phyloP scores from a whole-genome alignment of 2,329 filamentous ascomycete species.

The Fusarium napiforme region DNA sequence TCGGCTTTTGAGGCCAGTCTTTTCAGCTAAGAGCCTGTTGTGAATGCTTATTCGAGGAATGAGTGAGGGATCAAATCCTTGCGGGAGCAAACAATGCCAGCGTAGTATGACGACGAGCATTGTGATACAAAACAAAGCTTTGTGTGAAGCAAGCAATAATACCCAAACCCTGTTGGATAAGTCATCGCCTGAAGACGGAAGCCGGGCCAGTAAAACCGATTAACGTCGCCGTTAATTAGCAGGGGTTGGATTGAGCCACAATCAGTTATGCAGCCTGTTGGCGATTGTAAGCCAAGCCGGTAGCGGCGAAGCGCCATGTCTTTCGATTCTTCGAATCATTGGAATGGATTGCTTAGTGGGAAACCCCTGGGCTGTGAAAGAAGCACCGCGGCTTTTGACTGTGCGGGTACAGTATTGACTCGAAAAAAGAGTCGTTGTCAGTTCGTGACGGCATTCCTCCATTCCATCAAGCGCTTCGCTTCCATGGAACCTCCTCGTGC shows the following conservation, averaged over 20 bases:
- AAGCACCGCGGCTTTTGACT: constrained; percentile 6
- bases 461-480: constrained; percentile 10
- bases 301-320: constrained; percentile 36
- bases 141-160: constrained; percentile 32
- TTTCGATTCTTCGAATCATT: constrained; percentile 28
- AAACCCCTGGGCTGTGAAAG: constrained; percentile 5
- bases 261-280: constrained; percentile 15
- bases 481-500: not conserved
- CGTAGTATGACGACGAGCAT: constrained; percentile 11
- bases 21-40: constrained; percentile 14
- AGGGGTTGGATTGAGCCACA: constrained; percentile 29
- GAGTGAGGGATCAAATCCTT: constrained; percentile 7
- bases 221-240: constrained; percentile 5
- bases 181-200: not conserved
- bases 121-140: constrained; percentile 41
- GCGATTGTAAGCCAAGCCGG: constrained; percentile 39
- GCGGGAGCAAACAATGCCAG: constrained; percentile 12
- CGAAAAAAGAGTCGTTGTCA: not conserved
- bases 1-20: constrained; percentile 25
- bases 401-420: not conserved
- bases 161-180: constrained; percentile 1
- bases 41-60: constrained; percentile 21
- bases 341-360: constrained; percentile 25
- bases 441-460: not conserved
- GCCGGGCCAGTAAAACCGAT: constrained; percentile 15